phyloP scores from a whole-genome alignment of 164 flowering plant species.

The Tetracentron sinense region DNA sequence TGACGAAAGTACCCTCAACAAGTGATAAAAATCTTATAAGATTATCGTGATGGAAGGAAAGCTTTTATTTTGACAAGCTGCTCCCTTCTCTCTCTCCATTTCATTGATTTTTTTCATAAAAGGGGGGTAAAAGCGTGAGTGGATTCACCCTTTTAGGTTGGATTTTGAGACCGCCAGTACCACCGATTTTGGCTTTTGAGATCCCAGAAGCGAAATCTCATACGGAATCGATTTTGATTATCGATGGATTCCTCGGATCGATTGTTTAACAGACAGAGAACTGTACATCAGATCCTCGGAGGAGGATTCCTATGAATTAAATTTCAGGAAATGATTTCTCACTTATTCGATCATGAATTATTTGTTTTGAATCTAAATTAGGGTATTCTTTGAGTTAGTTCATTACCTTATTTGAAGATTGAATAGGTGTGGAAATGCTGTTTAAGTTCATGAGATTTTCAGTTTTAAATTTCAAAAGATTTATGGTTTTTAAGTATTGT shows the following conservation, averaged over 20 bases:
- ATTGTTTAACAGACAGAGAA: conserved; percentile 59
- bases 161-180: conserved; percentile 29
- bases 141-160: conserved; percentile 55
- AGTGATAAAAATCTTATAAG: not conserved
- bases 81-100: not conserved
- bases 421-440: not conserved
- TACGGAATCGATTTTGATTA: not conserved
- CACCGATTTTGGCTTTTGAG: conserved; percentile 7
- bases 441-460: not conserved
- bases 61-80: not conserved
- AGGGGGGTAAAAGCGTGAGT: conserved; percentile 11
- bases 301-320: too few species aligned
- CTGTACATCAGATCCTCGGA: conserved; percentile 78
- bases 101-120: not conserved
- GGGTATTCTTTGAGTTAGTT: not conserved
- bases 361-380: not conserved
- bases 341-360: too few species aligned
- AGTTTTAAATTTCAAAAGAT: not conserved
- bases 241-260: conserved; percentile 60
- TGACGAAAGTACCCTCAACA: not conserved
- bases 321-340: too few species aligned
- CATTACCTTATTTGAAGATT: too few species aligned
- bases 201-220: conserved; percentile 7
- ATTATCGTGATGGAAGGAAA: not conserved
- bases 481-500: not conserved